These are phyloP conservation scores for Casaregolazyma lundiana DNA, from an alignment of 1,139 yeast species.

Conservation along the genomic window DNA sequence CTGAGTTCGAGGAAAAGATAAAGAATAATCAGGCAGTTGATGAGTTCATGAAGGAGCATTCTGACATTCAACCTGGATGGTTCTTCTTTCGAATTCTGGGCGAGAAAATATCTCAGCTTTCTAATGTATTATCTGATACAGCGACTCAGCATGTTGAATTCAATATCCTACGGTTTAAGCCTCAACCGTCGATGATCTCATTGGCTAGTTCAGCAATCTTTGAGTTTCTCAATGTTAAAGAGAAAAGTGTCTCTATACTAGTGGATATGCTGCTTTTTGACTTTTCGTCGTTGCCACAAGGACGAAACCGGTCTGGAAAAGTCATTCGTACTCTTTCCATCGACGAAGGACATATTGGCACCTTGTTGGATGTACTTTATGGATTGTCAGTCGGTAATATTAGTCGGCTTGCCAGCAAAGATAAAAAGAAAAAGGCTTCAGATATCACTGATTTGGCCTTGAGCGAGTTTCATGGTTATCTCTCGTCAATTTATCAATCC, in stretches of 20 bases:
- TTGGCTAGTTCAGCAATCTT: constrained; percentile 20
- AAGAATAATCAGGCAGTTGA: constrained; percentile 17
- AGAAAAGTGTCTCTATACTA: constrained; percentile 9
- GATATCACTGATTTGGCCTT: constrained; percentile 16
- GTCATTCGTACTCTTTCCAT: not conserved
- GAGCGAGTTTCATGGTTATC: constrained; percentile 19
- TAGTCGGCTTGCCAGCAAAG: constrained; percentile 13
- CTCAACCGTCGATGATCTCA: constrained; percentile 14
- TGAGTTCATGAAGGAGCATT: constrained; percentile 15
- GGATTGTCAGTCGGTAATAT: constrained; percentile 27
- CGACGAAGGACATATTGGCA: constrained; percentile 19
- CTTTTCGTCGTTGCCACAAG: constrained; percentile 22
- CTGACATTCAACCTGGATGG: constrained; percentile 23
- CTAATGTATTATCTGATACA: not conserved
- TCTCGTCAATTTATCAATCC: constrained; percentile 24
- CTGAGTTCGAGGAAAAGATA: constrained; percentile 13
- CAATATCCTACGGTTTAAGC: constrained; percentile 12
- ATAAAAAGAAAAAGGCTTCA: constrained; percentile 13
- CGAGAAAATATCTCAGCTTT: constrained; percentile 10
- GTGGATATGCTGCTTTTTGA: constrained; percentile 28
- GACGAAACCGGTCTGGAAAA: not conserved
- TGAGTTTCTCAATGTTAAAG: constrained; percentile 20
- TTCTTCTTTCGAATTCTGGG: constrained; percentile 24
- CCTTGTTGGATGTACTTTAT: constrained; percentile 28
- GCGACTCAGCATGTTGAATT: constrained; percentile 1